Base-by-base conservation (phyloP, 805 yeast genomes). In the Metschnikowia cubensis region DNA sequence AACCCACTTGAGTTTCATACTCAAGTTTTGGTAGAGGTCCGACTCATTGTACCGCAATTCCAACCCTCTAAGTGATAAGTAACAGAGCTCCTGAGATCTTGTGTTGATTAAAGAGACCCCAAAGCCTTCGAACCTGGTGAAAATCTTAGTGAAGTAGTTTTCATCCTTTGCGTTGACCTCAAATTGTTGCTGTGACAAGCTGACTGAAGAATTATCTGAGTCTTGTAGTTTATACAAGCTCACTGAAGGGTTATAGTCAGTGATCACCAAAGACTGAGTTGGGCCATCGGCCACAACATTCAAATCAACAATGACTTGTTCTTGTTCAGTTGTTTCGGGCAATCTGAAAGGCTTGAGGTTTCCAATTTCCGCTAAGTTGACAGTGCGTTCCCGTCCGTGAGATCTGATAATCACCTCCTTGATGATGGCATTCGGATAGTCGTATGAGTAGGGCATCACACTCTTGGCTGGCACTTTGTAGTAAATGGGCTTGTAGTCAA, bases 401-500 rank as follows among this genome's bases (percentile, higher is more conserved):
- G 86, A 76, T 51, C 90, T 74, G 33, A 94, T 66, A 3, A 89
- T 76, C 32, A 94, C 68, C 61, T 91, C 97, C 64, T 90, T 91
- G 42, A 85, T 79, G 8, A 80, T 71, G 0, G 96, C 97, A 47
- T 95, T 89, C 0, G 99, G 99, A 68, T 80, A 94, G 65, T 94
- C 99, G 91, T 97, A 94, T 0, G 99, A 89, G 65, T 94, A 94
- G 0, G 98, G 97, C 98, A 94, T 94, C 2, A 89, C 96, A 68
- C 96, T 87, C 60, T 82, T 82, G 1, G 96, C 83, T 0, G 98
- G 97, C 11, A 95, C 76, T 42, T 81, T 79, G 64, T 92, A 94
- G 60, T 77, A 82, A 10, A 89, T 76, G 0, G 97, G 97, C 54
- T 81, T 83, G 68, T 85, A 91, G 11, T 78, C 76, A 2, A 75